Evolutionary conservation across 2,329 filamentous ascomycete genomes (phyloP), one percentile per base, ranked within the genome.

Genomic region (Fusarium poae): DNA sequence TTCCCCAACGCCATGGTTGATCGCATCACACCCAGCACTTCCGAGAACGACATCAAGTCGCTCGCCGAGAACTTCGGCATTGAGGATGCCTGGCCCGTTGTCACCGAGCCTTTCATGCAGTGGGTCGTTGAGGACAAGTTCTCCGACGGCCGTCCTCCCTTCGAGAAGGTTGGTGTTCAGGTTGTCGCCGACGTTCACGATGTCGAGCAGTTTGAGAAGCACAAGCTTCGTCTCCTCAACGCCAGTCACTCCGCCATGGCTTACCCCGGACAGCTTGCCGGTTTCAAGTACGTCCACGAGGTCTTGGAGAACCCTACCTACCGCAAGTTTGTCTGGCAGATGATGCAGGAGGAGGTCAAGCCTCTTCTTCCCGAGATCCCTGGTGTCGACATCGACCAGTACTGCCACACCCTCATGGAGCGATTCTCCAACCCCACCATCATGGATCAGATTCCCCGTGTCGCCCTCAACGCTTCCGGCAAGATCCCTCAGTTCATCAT

Each of bases 1-100:
- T 86, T 86, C 80, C 84, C 84, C 74, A 86, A 86, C 77, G 77
- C 81, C 72, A 86, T 86, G 84, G 84, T 86, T 49, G 84, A 86
- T 76, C 83, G 84, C 55, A 86, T 86, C 72, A 86, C 84, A 2
- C 84, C 84, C 13, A 82, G 82, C 74, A 86, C 84, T 21, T 77
- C 80, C 6, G 69, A 78, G 16, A 73, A 72, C 57, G 84, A 86
- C 75, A 85, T 83, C 65, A 71, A 67, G 45, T 76, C 78, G 10
- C 80, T 86, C 15, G 79, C 82, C 1, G 75, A 81, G 10, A 65
- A 75, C 34, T 85, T 85, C 53, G 82, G 79, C 60, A 81, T 86
- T 49, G 77, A 84, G 68, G 84, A 86, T 67, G 73, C 77, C 6
- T 86, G 84, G 84, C 84, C 84, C 1, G 84, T 86, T 8, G 84